Percentiles rank a stretch among this genome's conserved stretches.
phyloP scores from a whole-genome alignment of 2,329 filamentous ascomycete species.

The Penicillium oxalicum region DNA sequence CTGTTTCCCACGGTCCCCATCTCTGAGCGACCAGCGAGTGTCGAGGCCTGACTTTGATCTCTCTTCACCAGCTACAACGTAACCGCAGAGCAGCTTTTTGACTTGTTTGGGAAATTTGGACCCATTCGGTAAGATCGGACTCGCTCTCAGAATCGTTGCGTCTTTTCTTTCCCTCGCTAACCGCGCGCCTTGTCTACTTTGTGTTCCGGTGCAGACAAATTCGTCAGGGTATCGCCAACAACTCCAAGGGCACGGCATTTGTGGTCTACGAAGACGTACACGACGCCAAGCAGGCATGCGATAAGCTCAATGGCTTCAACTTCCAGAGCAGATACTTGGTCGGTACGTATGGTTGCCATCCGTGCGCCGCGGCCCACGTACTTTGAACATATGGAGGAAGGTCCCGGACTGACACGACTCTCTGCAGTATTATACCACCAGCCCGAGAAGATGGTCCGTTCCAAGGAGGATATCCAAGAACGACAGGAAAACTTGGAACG shows the following conservation, averaged over 20 bases:
- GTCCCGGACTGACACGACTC: neutral
- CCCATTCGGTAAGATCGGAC: constrained; percentile 71
- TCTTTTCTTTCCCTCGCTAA: constrained; percentile 4
- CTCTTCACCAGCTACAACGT: constrained; percentile 78
- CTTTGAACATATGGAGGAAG: neutral
- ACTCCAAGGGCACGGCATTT: constrained; percentile 97
- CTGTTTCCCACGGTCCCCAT: neutral
- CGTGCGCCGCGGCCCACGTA: neutral
- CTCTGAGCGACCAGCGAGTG: neutral
- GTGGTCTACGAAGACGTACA: constrained; percentile 99
- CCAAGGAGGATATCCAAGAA: constrained; percentile 88
- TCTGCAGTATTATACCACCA: constrained; percentile 63
- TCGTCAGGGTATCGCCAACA: constrained; percentile 92
- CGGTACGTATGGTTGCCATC: constrained; percentile 56
- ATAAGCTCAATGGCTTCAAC: constrained; percentile 99
- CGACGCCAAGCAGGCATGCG: constrained; percentile 97
- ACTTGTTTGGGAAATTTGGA: constrained; percentile 96
- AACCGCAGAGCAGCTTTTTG: constrained; percentile 93
- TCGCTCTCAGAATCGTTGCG: constrained; percentile 7
- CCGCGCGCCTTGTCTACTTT: constrained; percentile 14
- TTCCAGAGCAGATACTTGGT: constrained; percentile 99
- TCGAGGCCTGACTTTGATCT: neutral
- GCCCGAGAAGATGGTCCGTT: constrained; percentile 72
- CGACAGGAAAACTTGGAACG: constrained; percentile 96
- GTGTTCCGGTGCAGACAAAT: constrained; percentile 64